A percentile compares a stretch with the other conserved stretches of the same genome.
Evolutionary conservation across 371 early-diverging fungal genomes (phyloP).

Genomic region (Circinella minor): DNA sequence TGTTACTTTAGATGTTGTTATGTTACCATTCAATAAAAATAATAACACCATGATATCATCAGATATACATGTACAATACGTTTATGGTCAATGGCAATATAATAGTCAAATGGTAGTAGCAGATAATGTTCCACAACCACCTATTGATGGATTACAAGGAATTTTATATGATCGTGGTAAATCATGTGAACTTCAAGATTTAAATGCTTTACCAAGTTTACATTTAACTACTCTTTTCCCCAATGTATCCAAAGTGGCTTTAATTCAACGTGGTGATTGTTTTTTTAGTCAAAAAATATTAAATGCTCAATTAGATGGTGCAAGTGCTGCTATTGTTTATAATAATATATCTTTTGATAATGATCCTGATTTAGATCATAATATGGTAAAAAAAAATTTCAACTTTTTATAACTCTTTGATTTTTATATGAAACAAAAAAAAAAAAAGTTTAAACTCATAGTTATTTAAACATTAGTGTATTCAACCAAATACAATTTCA

Average conservation of each 20-base stretch:
- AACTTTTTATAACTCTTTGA: background rate
- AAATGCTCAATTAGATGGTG: constrained; percentile 36
- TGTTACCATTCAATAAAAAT: constrained; percentile 5
- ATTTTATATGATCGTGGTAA: constrained; percentile 30
- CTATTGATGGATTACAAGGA: constrained; percentile 26
- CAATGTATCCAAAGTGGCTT: constrained; percentile 28
- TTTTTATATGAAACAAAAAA: too few relatives aligned
- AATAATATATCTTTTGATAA: constrained; percentile 29
- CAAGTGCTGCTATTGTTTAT: constrained; percentile 35
- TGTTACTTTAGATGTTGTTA: constrained; percentile 16
- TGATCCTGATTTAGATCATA: constrained; percentile 13
- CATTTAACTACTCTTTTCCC: background rate
- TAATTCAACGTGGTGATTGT: constrained; percentile 34
- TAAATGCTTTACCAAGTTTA: constrained; percentile 16
- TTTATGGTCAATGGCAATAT: constrained; percentile 26
- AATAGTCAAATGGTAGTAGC: constrained; percentile 12
- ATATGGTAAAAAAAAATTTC: constrained; percentile 20
- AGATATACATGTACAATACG: constrained; percentile 2
- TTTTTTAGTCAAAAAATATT: constrained; percentile 32
- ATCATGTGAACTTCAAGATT: constrained; percentile 12
- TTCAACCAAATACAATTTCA: constrained; percentile 25
- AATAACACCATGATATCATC: background rate
- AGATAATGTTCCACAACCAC: constrained; percentile 19
- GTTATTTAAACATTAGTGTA: constrained; percentile 12
- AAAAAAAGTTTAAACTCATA: too few relatives aligned